These are phyloP conservation scores for Cryptosporidium andersoni DNA, from an alignment of 169 alveolate genomes.

Conservation along the genomic window DNA sequence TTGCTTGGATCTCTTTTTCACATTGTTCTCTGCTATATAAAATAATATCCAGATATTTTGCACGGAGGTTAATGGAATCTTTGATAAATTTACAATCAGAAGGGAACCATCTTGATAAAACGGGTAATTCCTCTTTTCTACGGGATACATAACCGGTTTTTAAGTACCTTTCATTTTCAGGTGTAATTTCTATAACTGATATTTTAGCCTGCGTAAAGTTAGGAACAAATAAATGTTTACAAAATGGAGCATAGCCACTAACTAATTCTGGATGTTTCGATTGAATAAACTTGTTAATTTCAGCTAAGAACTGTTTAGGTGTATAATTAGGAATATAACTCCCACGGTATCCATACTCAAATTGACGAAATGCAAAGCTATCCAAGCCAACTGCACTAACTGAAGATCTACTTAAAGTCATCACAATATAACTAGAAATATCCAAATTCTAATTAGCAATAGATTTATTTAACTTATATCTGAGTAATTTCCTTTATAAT, in stretches of 20 bases:
- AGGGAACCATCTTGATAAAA: slow-evolving; percentile 93
- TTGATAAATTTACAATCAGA: slow-evolving; percentile 42
- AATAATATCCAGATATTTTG: slow-evolving; percentile 92
- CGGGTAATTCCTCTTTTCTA: slow-evolving; percentile 95
- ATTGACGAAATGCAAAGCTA: slow-evolving; percentile 55
- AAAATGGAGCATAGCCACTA: slow-evolving; percentile 97
- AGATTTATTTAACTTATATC: background rate
- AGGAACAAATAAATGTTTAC: slow-evolving; percentile 94
- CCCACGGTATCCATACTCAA: slow-evolving; percentile 31
- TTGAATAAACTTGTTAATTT: slow-evolving; percentile 13
- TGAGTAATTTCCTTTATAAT: background rate
- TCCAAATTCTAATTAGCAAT: background rate
- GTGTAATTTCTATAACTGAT: slow-evolving; percentile 88
- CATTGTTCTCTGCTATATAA: slow-evolving; percentile 94
- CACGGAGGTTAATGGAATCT: slow-evolving; percentile 57
- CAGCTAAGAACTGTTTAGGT: slow-evolving; percentile 6
- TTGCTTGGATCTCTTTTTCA: slow-evolving; percentile 84
- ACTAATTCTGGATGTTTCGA: slow-evolving; percentile 71
- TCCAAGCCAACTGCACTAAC: slow-evolving; percentile 5
- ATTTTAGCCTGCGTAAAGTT: slow-evolving; percentile 92
- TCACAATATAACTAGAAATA: background rate
- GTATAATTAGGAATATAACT: slow-evolving; percentile 30
- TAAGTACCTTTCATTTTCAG: slow-evolving; percentile 81
- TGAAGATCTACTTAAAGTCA: background rate
- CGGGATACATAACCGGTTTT: slow-evolving; percentile 92